Conservation (phyloP, 2,329 filamentous ascomycete genomes). For the Penicillium sp. region DNA sequence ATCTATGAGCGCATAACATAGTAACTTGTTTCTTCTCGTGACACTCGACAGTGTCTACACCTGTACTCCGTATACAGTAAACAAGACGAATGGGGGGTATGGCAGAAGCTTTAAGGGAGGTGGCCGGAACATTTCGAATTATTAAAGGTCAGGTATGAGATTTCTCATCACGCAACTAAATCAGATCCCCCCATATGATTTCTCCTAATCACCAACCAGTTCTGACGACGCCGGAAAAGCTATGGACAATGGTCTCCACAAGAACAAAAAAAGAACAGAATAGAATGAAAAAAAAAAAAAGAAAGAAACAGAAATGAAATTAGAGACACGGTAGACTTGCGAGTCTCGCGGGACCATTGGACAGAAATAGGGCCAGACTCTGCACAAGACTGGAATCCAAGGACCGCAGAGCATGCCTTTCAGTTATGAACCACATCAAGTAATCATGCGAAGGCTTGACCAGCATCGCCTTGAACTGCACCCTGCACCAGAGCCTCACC, state of each 20-base stretch:
- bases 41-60: neutral
- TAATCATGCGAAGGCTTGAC: conserved; percentile 30
- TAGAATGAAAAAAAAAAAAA: conserved; percentile 6
- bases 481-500: conserved; percentile 32
- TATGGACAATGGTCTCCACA: conserved; percentile 27
- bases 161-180: conserved; percentile 8
- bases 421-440: neutral
- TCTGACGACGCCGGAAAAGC: conserved; percentile 28
- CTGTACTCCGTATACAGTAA: neutral
- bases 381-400: conserved; percentile 14
- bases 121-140: neutral
- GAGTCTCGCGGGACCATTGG: conserved; percentile 18
- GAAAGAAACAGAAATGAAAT: neutral
- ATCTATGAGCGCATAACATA: neutral
- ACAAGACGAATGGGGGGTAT: neutral
- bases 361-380: conserved; percentile 22
- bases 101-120: neutral
- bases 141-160: conserved; percentile 3
- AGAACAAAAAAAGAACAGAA: conserved; percentile 15
- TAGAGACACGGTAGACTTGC: conserved; percentile 8
- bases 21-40: neutral
- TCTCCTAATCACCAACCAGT: conserved; percentile 23
- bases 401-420: conserved; percentile 2
- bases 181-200: conserved; percentile 13
- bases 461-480: conserved; percentile 16